phyloP scores from a whole-genome alignment of 805 yeast species.

The Kluyveromyces siamensis region DNA sequence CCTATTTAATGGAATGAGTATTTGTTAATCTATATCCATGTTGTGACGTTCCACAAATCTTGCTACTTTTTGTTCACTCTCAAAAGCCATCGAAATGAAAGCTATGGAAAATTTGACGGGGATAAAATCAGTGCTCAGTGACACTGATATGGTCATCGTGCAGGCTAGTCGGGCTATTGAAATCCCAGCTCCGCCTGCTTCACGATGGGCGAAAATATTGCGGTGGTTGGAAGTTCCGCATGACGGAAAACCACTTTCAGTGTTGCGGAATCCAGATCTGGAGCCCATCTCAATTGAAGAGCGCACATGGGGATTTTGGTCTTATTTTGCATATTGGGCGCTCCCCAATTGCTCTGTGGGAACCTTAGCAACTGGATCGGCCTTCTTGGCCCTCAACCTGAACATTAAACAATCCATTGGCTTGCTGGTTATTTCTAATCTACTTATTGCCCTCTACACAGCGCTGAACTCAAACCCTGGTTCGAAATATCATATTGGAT shows the following conservation, averaged over 20 bases:
- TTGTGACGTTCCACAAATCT: no score
- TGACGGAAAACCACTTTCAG: slow-evolving; percentile 20
- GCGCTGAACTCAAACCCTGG: slow-evolving; percentile 20
- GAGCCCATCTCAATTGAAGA: slow-evolving; percentile 31
- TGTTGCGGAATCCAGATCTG: slow-evolving; percentile 28
- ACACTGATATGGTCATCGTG: slow-evolving; percentile 6
- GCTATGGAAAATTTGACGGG: no score
- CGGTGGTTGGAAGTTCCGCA: slow-evolving; percentile 19
- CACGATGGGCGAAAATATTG: slow-evolving; percentile 4
- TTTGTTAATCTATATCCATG: no score
- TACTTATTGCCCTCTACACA: slow-evolving; percentile 14
- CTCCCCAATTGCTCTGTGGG: slow-evolving; percentile 30
- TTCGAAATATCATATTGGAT: slow-evolving; percentile 29
- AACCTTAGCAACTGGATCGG: slow-evolving; percentile 30
- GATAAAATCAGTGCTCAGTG: slow-evolving; percentile 6
- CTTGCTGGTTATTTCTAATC: slow-evolving; percentile 16
- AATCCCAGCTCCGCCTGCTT: slow-evolving; percentile 3
- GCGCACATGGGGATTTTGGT: slow-evolving; percentile 30
- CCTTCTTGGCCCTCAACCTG: slow-evolving; percentile 22
- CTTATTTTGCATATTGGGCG: slow-evolving; percentile 31
- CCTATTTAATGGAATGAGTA: no score
- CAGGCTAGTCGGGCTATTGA: slow-evolving; percentile 6
- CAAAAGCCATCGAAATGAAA: no score
- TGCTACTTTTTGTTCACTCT: no score
- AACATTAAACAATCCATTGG: slow-evolving; percentile 24